A percentile compares a stretch with the other conserved stretches of the same genome.
Evolutionary conservation across 2,329 filamentous ascomycete species (phyloP).

Genomic region (Elsinoe perseae): DNA sequence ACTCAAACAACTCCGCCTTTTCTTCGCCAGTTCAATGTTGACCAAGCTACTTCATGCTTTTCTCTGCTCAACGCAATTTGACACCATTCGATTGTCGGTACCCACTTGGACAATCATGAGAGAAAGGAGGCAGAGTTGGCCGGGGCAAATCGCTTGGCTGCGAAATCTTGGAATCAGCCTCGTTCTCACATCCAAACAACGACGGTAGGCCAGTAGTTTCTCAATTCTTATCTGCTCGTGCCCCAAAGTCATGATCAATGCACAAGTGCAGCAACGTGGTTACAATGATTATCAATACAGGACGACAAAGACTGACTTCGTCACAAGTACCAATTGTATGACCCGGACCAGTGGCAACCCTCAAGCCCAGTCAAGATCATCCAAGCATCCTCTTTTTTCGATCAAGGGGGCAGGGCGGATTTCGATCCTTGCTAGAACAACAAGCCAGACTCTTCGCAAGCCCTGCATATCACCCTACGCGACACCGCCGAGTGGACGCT

Average conservation of each 20-base stretch:
- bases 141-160: neutral
- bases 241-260: neutral
- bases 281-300: no score
- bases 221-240: neutral
- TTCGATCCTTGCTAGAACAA: neutral
- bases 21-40: neutral
- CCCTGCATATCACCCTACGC: neutral
- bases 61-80: neutral
- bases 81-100: neutral
- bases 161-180: neutral
- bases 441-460: neutral
- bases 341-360: conserved; percentile 4
- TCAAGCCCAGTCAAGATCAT: conserved; percentile 9
- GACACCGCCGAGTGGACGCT: neutral
- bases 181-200: neutral
- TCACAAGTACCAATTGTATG: neutral
- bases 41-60: neutral
- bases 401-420: neutral
- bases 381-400: conserved; percentile 6
- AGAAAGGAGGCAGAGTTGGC: neutral
- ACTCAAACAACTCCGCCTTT: neutral
- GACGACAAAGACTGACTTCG: neutral
- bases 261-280: no score
- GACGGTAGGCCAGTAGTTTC: neutral
- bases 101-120: neutral